Evolutionary conservation across 1,284 basidiomycete species (phyloP), one percentile per base, ranked within the genome.

Genomic region (Ganoderma resinaceum): DNA sequence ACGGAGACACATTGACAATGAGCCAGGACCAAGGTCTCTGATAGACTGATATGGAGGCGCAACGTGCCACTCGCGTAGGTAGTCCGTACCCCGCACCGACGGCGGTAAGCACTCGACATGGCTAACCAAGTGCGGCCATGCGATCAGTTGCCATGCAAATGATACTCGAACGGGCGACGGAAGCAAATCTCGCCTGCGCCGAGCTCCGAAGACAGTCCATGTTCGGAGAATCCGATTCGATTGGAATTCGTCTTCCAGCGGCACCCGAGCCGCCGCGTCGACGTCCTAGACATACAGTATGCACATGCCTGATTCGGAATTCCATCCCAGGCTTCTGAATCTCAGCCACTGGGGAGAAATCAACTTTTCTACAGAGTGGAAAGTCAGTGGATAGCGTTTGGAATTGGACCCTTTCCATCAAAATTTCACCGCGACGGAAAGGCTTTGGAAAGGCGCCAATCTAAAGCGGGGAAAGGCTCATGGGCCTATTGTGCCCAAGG

Each of bases 131-230:
- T 23, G 18, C 2, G n/a, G 62, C 58, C 38, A 29, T 49, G 64
- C 31, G 33, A 64, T 62, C 62, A 65, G 68, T 70, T 69, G 70
- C 68, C 64, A 72, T 66, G 68, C 61, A 64, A 61, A 67, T 66
- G 70, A 65, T 68, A 68, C 62, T 67, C 60, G 60, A 68, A 63
- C 55, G 66, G 46, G 69, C 63, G 60, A 66, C 69, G 69, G 71
- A 70, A 52, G 66, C 60, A 63, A 68, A 63, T 66, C 60, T 37
- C 58, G 35, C 42, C 65, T 62, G 37, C 61, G 38, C 65, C 67
- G 70, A 69, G 66, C 33, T 67, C 69, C 69, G 69, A 62, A 43
- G 55, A 40, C 58, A 43, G n/a, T n/a, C 42, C 20, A 43, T 7
- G 38, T 5, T 14, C 11, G 38, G n/a, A n/a, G n/a, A n/a, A n/a